phyloP scores from a whole-genome alignment of 2,329 filamentous ascomycete species.

The Dryadomyces quercivorus region DNA sequence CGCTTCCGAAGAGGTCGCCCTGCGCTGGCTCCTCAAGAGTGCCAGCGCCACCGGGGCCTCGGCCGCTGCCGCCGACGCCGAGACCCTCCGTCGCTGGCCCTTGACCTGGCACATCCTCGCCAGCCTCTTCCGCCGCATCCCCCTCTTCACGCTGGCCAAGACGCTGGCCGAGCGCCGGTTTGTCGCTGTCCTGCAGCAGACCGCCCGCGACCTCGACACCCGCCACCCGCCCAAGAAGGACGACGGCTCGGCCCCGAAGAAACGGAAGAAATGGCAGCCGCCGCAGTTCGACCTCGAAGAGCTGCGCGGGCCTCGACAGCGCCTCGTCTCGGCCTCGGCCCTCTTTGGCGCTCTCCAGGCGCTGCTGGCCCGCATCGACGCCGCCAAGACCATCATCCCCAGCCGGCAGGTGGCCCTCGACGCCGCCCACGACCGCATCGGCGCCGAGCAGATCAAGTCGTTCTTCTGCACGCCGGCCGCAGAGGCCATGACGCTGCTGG shows the following conservation, averaged over 20 bases:
- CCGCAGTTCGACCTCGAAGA: conserved; percentile 26
- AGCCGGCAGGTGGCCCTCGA: neutral
- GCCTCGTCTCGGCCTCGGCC: conserved; percentile 33
- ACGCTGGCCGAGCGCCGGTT: conserved; percentile 62
- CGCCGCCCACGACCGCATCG: conserved; percentile 29
- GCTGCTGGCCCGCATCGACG: conserved; percentile 33
- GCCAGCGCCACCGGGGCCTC: conserved; percentile 36
- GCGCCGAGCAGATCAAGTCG: conserved; percentile 45
- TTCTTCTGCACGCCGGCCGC: conserved; percentile 37
- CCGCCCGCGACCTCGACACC: conserved; percentile 44
- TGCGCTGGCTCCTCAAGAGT: conserved; percentile 52
- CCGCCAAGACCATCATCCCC: conserved; percentile 3
- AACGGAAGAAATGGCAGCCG: conserved; percentile 31
- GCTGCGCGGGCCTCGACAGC: conserved; percentile 26
- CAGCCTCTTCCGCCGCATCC: conserved; percentile 50
- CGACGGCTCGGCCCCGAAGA: conserved; percentile 21
- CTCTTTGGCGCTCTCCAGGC: conserved; percentile 33
- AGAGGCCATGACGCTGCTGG: conserved; percentile 33
- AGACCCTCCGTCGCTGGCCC: conserved; percentile 42
- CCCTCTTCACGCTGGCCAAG: conserved; percentile 56
- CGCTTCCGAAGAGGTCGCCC: conserved; percentile 42
- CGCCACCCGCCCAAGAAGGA: conserved; percentile 16
- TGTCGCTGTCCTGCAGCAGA: conserved; percentile 50
- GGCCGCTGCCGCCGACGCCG: conserved; percentile 26
- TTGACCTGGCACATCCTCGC: conserved; percentile 50